Base-by-base conservation (phyloP, 1,139 yeast species). In the Kurtzmaniella quercitrusa region DNA sequence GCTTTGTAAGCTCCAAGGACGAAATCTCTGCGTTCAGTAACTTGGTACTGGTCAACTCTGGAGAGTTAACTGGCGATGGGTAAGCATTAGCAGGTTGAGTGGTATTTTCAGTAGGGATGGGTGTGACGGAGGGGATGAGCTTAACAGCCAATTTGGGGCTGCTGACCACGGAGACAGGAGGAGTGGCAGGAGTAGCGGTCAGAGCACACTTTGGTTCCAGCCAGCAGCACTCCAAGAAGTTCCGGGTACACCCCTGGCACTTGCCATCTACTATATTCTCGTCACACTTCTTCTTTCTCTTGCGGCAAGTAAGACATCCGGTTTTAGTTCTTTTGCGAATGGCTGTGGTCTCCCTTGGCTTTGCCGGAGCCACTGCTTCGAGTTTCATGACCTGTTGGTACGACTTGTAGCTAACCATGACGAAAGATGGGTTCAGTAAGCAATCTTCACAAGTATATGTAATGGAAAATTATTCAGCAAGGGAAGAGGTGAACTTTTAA, bases 241-340 rank as follows among this genome's bases (percentile, higher is more conserved):
- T 73, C 49, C 78, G 60, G 11, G 72, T 65, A 48, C 78, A 73
- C 3, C 69, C 77, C 51, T 71, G 75, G 54, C 78, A 73, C 54
- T 73, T 73, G 2, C 77, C 77, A 47, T 66, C 66, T 12, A 65
- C 67, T 31, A 58, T 63, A 43, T 66, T 65, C 52, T 70, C 75
- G 50, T 70, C 76, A 58, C 76, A 70, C 65, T 70, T 70, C 64
- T 70, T 70, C 66, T 70, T 70, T 57, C 76, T 65, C 56, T 61
- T 68, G 45, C 76, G 65, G 50, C 76, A 70, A 8, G 75, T 70
- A 42, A 70, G 59, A 52, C 76, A 70, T 12, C 76, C 76, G 3
- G 75, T 65, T 48, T 67, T 70, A 27, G 75, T 68, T 59, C 76
- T 64, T 46, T 54, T 63, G 49, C 58, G 66, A 16, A 50, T 48